Evolutionary conservation across 2,329 filamentous ascomycete genomes (phyloP), one percentile per base, ranked within the genome.

Genomic region (Venturia aucupariae): DNA sequence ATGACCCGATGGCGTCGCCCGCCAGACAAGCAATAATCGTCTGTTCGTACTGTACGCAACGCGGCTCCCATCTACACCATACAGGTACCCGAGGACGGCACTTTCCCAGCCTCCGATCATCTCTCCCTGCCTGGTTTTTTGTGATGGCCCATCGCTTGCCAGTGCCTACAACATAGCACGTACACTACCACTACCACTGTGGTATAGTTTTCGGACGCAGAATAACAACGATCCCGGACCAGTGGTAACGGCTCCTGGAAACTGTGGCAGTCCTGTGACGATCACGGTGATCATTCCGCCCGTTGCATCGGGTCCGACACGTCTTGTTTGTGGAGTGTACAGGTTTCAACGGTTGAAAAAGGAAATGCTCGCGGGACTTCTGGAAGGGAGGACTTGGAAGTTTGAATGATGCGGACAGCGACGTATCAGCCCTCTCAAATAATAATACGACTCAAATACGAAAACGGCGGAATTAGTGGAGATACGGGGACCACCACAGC

Each of bases 1-100:
- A n/a, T n/a, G n/a, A n/a, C n/a, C n/a, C n/a, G n/a, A n/a, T n/a
- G n/a, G n/a, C n/a, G n/a, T n/a, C n/a, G n/a, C n/a, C n/a, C n/a
- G n/a, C n/a, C n/a, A n/a, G n/a, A n/a, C n/a, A n/a, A n/a, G n/a
- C n/a, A n/a, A n/a, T n/a, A n/a, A n/a, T n/a, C n/a, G n/a, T n/a
- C n/a, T n/a, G n/a, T n/a, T n/a, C n/a, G n/a, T n/a, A n/a, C 24
- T 19, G 8, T 30, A 22, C 24, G 48, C 48, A 30, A 55, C 48
- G 48, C 27, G 48, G 48, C 48, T 55, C 24, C 17, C 30, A n/a
- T 57, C 51, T 57, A 38, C 51, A 32, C 22, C 51, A 57, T 57
- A 57, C 51, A 57, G 51, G 51, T 57, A 57, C 51, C 51, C 51
- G 51, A 57, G 51, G 10, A 35, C 19, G 46, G 5, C 27, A 57